Evolutionary conservation across 129 eudicot species (phyloP).

Genomic region (Tagetes erecta): DNA sequence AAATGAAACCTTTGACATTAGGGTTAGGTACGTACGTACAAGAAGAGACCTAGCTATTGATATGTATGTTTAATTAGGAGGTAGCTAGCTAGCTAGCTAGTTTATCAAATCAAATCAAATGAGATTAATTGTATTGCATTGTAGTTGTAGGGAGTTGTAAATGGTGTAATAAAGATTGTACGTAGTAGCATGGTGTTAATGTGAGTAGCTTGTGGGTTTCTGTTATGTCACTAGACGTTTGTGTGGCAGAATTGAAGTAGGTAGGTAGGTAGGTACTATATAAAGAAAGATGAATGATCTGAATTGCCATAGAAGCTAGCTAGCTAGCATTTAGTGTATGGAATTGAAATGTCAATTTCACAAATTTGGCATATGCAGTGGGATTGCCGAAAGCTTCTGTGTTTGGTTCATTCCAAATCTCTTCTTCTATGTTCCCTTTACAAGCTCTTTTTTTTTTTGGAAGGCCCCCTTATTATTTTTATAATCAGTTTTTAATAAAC

Average conservation of each 20-base stretch:
- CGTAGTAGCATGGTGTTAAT: neutral
- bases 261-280: slow-evolving; percentile 24
- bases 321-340: slow-evolving; percentile 38
- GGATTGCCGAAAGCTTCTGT: slow-evolving; percentile 46
- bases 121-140: slow-evolving; percentile 1
- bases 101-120: neutral
- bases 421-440: neutral
- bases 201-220: slow-evolving; percentile 39
- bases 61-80: too few relatives aligned
- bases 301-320: slow-evolving; percentile 38
- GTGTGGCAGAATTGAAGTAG: slow-evolving; percentile 19
- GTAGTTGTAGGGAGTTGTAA: slow-evolving; percentile 28
- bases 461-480: too few relatives aligned
- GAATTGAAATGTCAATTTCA: slow-evolving; percentile 48
- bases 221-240: slow-evolving; percentile 48
- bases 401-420: slow-evolving; percentile 14
- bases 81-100: too few relatives aligned
- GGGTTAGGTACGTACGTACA: slow-evolving; percentile 1
- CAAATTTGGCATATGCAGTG: slow-evolving; percentile 39
- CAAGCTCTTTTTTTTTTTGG: neutral
- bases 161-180: slow-evolving; percentile 40
- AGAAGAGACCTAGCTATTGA: too few relatives aligned
- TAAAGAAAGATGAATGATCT: slow-evolving; percentile 45
- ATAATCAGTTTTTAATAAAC: too few relatives aligned
- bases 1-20: slow-evolving; percentile 39